Conservation (phyloP, 2,329 filamentous ascomycete species). For the Alternaria conjuncta region DNA sequence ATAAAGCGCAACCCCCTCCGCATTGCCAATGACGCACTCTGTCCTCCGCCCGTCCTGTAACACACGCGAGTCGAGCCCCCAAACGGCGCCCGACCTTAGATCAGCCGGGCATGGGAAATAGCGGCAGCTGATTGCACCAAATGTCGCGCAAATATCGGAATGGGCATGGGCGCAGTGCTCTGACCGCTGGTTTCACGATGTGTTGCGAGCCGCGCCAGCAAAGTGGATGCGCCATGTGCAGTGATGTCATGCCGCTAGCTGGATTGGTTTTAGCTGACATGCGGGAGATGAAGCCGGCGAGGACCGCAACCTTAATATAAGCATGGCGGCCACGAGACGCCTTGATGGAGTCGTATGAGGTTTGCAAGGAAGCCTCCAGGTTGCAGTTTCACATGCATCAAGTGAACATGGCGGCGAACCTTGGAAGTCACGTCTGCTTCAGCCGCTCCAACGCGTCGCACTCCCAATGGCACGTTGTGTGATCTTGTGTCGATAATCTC, state of each 20-base stretch:
- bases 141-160: constrained; percentile 17
- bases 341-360: neutral
- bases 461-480: neutral
- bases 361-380: neutral
- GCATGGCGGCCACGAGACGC: neutral
- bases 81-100: constrained; percentile 11
- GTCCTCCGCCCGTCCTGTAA: constrained; percentile 2
- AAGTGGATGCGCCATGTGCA: neutral
- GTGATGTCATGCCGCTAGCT: constrained; percentile 15
- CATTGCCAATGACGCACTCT: constrained; percentile 27
- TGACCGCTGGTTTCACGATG: constrained; percentile 24
- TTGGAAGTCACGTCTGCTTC: neutral
- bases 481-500: neutral
- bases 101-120: constrained; percentile 17
- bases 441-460: neutral
- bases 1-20: constrained; percentile 7
- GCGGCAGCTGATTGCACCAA: constrained; percentile 25
- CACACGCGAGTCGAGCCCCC: constrained; percentile 12
- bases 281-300: constrained; percentile 1
- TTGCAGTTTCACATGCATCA: neutral
- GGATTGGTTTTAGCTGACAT: neutral
- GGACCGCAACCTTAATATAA: neutral
- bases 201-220: constrained; percentile 8
- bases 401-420: neutral
- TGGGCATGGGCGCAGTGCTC: constrained; percentile 11